phyloP scores from a whole-genome alignment of 2,329 filamentous ascomycete genomes.

The Colletotrichum costaricense region DNA sequence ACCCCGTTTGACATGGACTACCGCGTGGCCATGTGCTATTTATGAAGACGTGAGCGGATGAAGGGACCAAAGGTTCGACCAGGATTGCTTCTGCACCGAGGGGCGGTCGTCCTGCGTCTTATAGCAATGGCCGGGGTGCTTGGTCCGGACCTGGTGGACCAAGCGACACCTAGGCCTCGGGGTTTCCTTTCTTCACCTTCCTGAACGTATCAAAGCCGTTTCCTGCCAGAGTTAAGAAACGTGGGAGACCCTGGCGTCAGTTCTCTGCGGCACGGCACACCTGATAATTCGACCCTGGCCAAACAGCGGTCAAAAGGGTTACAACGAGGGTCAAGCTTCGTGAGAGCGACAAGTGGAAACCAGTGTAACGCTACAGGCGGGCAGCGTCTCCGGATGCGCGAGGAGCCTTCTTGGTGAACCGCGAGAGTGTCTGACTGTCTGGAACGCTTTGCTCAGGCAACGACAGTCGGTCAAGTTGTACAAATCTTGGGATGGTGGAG shows the following conservation, averaged over 20 bases:
- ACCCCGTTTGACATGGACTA: slow-evolving; percentile 19
- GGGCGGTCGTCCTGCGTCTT: slow-evolving; percentile 5
- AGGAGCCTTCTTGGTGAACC: slow-evolving; percentile 34
- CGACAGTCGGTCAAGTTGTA: slow-evolving; percentile 9
- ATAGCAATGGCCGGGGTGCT: slow-evolving; percentile 11
- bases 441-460: slow-evolving; percentile 20
- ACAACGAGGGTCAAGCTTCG: slow-evolving; percentile 24
- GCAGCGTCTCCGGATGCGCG: slow-evolving; percentile 34
- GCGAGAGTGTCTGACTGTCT: slow-evolving; percentile 10
- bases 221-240: slow-evolving; percentile 27
- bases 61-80: slow-evolving; percentile 33
- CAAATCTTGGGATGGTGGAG: slow-evolving; percentile 10
- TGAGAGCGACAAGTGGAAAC: slow-evolving; percentile 24
- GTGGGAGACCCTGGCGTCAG: slow-evolving; percentile 10
- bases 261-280: slow-evolving; percentile 16
- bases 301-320: slow-evolving; percentile 32
- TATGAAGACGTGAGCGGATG: slow-evolving; percentile 25
- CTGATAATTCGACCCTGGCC: background rate
- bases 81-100: slow-evolving; percentile 19
- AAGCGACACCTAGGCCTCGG: slow-evolving; percentile 4
- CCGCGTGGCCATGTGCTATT: slow-evolving; percentile 29
- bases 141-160: slow-evolving; percentile 13
- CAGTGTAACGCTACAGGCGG: slow-evolving; percentile 33
- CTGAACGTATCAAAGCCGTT: slow-evolving; percentile 25
- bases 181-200: slow-evolving; percentile 10